Base-by-base conservation (phyloP, 768 basidiomycete genomes). In the Termitomyces sp. region DNA sequence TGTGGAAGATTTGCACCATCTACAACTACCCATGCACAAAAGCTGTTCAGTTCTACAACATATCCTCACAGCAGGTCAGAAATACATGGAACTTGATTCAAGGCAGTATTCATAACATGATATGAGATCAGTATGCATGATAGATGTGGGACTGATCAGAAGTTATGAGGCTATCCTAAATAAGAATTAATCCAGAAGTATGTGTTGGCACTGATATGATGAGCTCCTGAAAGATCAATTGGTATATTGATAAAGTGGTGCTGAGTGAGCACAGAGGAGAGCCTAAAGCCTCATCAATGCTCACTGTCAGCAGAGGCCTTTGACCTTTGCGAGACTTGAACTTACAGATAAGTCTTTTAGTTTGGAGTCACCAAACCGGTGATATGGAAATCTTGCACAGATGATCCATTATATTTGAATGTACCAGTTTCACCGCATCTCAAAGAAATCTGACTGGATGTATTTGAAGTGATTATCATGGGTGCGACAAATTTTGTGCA, bases 371-470 rank as follows among this genome's bases (percentile, higher is more conserved):
- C 2, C 9, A 15, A n/a, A 40, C 25, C n/a, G 25, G 7, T 48
- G 43, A 46, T 42, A 8, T 36, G 25, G 25, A 12, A 29, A n/a
- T 11, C 25, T 43, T 25, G 5, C 32, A 9, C 53, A 62, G 61
- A 62, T 40, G 46, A 59, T 32, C 57, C 59, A 20, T 14, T 55
- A 32, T 62, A 59, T 46, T 34, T 59, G 32, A 40, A 62, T 31
- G 14, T 55, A 3, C 57, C 52, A 1, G 57, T 57, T 17, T 62
- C 61, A 10, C 61, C 45, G 5, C 11, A 36, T 40, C 48, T 62
- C 6, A 53, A 47, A 37, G 57, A 62, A 6, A 62, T 62, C 32
- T 37, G 61, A 17, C 32, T 62, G 40, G 61, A 58, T 48, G 56
- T 62, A 32, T 59, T 62, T 17, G 53, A 62, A n/a, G 61, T 54